Percentiles rank a stretch among this genome's conserved stretches.
Evolutionary conservation across 2,329 filamentous ascomycete genomes (phyloP).

Genomic region (Sporothrix humicola): DNA sequence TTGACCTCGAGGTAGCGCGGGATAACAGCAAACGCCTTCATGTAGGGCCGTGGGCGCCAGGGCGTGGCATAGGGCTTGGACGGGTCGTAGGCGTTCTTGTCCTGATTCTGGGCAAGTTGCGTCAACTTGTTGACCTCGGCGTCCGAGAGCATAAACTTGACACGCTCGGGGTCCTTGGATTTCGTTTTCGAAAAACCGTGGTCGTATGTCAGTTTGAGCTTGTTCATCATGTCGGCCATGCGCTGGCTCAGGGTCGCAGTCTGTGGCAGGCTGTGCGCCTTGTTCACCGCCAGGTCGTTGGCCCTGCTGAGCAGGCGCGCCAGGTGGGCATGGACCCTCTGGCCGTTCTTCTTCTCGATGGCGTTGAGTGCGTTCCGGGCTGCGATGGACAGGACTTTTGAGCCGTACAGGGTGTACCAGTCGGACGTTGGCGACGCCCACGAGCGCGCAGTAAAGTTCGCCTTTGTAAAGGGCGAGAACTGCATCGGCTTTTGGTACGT

Average conservation of each 20-base stretch:
- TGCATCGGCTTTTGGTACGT: no score
- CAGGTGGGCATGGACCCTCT: no score
- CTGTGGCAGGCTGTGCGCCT: neutral
- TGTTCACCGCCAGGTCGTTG: neutral
- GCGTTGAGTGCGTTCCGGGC: neutral
- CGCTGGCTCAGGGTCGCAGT: neutral
- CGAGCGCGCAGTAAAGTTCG: no score
- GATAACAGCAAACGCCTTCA: conserved; percentile 93
- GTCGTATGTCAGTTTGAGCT: neutral
- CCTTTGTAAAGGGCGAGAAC: no score
- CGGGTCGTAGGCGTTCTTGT: conserved; percentile 71
- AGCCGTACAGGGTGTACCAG: neutral
- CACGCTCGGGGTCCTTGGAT: no score
- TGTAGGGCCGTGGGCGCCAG: conserved; percentile 84
- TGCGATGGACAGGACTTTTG: neutral
- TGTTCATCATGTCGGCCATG: conserved; percentile 19
- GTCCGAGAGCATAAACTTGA: neutral
- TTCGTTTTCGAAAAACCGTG: no score
- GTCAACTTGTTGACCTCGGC: neutral
- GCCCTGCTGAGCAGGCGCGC: no score
- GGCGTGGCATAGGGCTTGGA: conserved; percentile 88
- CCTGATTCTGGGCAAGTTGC: neutral
- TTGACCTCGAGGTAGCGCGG: conserved; percentile 96
- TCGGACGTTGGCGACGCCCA: neutral
- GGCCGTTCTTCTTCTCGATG: no score